A percentile compares a stretch with the other conserved stretches of the same genome.
Conservation (phyloP, 129 eudicot species). For the carrot (Daucus carota) region DNA sequence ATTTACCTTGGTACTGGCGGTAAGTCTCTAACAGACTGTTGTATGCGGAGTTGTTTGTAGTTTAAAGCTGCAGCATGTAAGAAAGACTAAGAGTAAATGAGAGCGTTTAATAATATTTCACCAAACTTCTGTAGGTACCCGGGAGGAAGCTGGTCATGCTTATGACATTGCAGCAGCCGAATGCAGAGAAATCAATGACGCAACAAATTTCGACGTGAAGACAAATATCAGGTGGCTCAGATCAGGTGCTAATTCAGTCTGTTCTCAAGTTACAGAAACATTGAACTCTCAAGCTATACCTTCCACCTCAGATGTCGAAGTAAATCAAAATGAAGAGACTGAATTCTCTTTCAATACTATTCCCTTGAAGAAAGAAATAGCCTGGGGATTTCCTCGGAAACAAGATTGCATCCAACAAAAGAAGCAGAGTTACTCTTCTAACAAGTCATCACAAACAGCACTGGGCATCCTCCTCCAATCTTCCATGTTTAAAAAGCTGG, state of each 20-base stretch:
- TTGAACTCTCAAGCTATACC: background rate
- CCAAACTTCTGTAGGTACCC: background rate
- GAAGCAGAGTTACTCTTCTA: slow-evolving; percentile 33
- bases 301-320: too few species aligned
- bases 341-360: slow-evolving; percentile 23
- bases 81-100: background rate
- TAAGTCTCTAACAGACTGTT: slow-evolving; percentile 28
- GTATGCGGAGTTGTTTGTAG: background rate
- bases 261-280: slow-evolving; percentile 27
- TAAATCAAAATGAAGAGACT: slow-evolving; percentile 26
- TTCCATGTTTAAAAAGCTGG: slow-evolving; percentile 62
- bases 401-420: slow-evolving; percentile 40
- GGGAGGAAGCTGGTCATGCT: slow-evolving; percentile 77
- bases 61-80: background rate
- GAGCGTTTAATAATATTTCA: background rate
- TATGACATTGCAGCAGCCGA: slow-evolving; percentile 75
- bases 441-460: slow-evolving; percentile 48
- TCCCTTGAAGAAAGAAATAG: slow-evolving; percentile 10
- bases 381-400: slow-evolving; percentile 18
- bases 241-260: slow-evolving; percentile 27
- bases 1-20: slow-evolving; percentile 70
- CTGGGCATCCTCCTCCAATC: slow-evolving; percentile 62
- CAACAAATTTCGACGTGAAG: slow-evolving; percentile 63
- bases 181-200: slow-evolving; percentile 64
- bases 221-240: slow-evolving; percentile 64